phyloP scores from a whole-genome alignment of 257 asterid species.

The Solanum rostratum region DNA sequence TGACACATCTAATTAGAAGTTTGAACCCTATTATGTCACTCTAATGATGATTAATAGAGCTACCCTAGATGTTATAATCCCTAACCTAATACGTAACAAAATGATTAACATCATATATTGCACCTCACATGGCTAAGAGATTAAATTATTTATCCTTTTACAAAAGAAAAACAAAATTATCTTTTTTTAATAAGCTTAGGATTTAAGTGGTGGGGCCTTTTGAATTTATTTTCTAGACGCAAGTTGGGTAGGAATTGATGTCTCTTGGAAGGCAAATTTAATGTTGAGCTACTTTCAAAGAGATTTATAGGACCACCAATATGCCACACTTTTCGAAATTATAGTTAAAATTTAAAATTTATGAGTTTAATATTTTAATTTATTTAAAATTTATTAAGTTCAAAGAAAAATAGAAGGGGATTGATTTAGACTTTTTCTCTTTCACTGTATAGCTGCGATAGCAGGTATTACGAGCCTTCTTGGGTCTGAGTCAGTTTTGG shows the following conservation, averaged over 20 bases:
- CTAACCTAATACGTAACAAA: conserved; percentile 3
- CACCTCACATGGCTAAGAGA: conserved; percentile 40
- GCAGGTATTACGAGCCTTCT: too few species aligned
- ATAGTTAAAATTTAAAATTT: not conserved
- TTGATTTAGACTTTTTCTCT: too few species aligned
- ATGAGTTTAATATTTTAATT: not conserved
- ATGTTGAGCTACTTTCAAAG: conserved; percentile 6
- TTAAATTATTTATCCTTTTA: not conserved
- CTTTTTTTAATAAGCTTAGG: not conserved
- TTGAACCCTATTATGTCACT: not conserved
- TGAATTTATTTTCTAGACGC: conserved; percentile 16
- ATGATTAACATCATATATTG: conserved; percentile 17
- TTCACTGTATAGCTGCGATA: too few species aligned
- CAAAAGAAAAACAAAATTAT: not conserved
- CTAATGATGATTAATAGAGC: conserved; percentile 16
- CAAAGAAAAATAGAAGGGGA: too few species aligned
- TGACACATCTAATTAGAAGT: not conserved
- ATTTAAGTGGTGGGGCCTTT: conserved; percentile 44
- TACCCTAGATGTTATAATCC: conserved; percentile 2
- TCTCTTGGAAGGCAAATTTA: conserved; percentile 7
- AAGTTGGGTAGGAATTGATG: conserved; percentile 33
- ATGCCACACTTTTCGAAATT: too few species aligned
- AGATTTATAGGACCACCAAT: conserved; percentile 19
- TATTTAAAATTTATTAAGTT: too few species aligned
- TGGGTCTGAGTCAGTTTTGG: too few species aligned